These are phyloP conservation scores for Solanum okadae DNA, from an alignment of 257 asterid genomes.

Conservation along the genomic window DNA sequence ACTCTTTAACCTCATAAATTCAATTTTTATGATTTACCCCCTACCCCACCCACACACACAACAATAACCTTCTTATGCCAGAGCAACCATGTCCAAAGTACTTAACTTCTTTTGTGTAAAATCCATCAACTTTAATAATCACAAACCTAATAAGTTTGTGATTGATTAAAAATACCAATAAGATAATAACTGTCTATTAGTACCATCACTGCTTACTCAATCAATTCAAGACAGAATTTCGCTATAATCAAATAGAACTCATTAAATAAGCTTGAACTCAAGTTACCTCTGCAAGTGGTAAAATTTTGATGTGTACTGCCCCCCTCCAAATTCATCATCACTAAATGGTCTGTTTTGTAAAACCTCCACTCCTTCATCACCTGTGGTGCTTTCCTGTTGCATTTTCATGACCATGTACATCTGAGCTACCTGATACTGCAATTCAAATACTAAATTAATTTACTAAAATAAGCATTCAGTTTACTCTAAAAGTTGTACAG, in stretches of 20 bases:
- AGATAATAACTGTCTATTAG: neutral
- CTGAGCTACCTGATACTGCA: conserved; percentile 86
- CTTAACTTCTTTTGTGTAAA: neutral
- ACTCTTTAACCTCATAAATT: neutral
- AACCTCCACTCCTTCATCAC: conserved; percentile 88
- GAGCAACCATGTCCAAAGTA: neutral
- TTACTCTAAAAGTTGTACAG: neutral
- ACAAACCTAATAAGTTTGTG: neutral
- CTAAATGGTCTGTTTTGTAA: conserved; percentile 76
- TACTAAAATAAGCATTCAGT: neutral
- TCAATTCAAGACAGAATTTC: neutral
- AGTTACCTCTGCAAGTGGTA: conserved; percentile 3
- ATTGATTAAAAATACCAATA: neutral
- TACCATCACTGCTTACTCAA: neutral
- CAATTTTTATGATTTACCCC: neutral
- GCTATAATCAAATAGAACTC: neutral
- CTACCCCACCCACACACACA: neutral
- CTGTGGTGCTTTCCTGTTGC: conserved; percentile 74
- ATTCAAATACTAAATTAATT: neutral
- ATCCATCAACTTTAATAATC: neutral
- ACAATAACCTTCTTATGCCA: neutral
- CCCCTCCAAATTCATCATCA: conserved; percentile 17
- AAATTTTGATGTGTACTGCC: neutral
- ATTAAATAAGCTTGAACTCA: neutral
- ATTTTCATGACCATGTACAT: conserved; percentile 87